phyloP scores from a whole-genome alignment of 2,329 filamentous ascomycete species.

The Stenocarpella maydis region DNA sequence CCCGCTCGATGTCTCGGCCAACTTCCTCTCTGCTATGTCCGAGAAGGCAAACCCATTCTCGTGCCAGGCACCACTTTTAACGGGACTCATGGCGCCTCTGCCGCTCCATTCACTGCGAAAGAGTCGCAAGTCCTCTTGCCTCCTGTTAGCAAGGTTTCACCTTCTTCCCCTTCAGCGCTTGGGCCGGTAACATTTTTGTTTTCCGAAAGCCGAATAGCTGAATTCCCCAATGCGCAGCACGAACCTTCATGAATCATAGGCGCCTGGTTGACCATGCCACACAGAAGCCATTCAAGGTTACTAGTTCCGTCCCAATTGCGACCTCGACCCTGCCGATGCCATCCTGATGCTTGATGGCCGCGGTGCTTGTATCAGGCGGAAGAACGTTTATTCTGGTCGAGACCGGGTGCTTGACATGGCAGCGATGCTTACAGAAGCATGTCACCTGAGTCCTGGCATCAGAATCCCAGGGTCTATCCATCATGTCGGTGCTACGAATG shows the following conservation, averaged over 20 bases:
- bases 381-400: not conserved
- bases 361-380: not conserved
- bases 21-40: not conserved
- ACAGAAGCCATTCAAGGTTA: not conserved
- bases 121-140: not conserved
- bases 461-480: no score
- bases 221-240: not conserved
- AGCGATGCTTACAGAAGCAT: not conserved
- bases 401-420: not conserved
- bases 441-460: not conserved
- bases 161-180: not conserved
- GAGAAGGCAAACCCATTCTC: not conserved
- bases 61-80: not conserved
- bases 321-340: not conserved
- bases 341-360: not conserved
- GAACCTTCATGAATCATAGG: not conserved
- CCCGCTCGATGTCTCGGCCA: not conserved
- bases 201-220: no score
- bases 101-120: slow-evolving; percentile 8
- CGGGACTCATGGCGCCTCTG: not conserved
- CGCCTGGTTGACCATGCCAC: not conserved
- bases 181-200: not conserved
- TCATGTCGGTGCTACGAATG: not conserved
- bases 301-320: not conserved
- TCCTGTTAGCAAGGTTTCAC: not conserved